Percentiles rank a stretch among this genome's conserved stretches.
Conservation (phyloP, 192 early-diverging fungal species). For the Backusella luteola region DNA sequence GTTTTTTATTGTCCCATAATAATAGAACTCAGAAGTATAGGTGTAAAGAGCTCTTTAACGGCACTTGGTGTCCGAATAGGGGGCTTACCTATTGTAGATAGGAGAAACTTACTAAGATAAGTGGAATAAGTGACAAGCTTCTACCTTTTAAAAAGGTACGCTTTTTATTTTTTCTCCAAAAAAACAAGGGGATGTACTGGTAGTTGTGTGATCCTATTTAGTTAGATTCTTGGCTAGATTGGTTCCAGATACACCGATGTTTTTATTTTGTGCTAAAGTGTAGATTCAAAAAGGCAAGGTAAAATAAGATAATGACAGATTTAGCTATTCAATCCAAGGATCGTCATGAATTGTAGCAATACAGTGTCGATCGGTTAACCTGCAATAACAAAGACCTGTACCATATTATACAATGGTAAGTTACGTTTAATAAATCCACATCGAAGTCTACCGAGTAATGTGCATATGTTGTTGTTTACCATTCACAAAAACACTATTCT, state of each 20-base stretch:
- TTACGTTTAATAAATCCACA: no score
- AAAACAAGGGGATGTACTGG: neutral
- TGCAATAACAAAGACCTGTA: no score
- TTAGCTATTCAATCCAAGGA: neutral
- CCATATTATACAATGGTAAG: no score
- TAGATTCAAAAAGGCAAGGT: neutral
- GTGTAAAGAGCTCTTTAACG: neutral
- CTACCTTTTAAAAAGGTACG: neutral
- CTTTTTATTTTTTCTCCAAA: neutral
- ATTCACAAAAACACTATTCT: no score
- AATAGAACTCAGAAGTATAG: neutral
- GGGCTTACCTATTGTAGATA: no score
- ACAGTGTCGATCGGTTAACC: no score
- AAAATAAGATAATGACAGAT: neutral
- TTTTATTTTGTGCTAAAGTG: neutral
- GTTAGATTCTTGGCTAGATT: neutral
- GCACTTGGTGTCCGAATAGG: no score
- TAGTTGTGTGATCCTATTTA: neutral
- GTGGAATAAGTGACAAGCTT: neutral
- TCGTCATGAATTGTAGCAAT: no score
- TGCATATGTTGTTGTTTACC: no score
- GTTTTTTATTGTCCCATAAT: neutral
- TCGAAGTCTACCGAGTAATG: no score
- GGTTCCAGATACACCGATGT: neutral
- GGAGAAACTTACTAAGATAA: neutral